A percentile compares a stretch with the other conserved stretches of the same genome.
Evolutionary conservation across 2,329 filamentous ascomycete species (phyloP).

Genomic region (Claviceps pazoutovae): DNA sequence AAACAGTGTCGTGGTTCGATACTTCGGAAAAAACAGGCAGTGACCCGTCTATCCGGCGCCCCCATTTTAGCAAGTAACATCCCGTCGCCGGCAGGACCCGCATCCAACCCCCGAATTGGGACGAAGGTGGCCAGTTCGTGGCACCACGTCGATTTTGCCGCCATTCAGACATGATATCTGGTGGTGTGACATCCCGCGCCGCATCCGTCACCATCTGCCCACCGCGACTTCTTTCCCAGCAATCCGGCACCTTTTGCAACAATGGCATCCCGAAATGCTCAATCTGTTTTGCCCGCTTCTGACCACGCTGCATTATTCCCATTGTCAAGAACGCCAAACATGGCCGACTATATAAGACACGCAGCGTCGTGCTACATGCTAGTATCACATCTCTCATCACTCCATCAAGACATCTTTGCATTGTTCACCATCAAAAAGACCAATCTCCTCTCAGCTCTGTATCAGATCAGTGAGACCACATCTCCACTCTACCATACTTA

Average conservation of each 20-base stretch:
- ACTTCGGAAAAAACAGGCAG: conserved; percentile 1
- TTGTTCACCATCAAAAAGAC: background rate
- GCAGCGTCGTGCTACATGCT: background rate
- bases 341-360: background rate
- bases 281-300: background rate
- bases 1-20: background rate
- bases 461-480: background rate
- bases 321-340: background rate
- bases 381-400: background rate
- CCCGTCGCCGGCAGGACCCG: background rate
- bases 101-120: background rate
- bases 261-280: no score
- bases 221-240: background rate
- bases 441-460: background rate
- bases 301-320: background rate
- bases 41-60: background rate
- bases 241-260: background rate
- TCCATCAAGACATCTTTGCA: background rate
- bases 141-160: background rate
- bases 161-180: no score
- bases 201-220: conserved; percentile 2
- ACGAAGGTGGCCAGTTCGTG: background rate
- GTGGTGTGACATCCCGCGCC: conserved; percentile 4
- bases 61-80: background rate
- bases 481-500: background rate